Evolutionary conservation across 73 alveolate species (phyloP), one percentile per base, ranked within the genome.

Genomic region (Tetrahymena malaccensis): DNA sequence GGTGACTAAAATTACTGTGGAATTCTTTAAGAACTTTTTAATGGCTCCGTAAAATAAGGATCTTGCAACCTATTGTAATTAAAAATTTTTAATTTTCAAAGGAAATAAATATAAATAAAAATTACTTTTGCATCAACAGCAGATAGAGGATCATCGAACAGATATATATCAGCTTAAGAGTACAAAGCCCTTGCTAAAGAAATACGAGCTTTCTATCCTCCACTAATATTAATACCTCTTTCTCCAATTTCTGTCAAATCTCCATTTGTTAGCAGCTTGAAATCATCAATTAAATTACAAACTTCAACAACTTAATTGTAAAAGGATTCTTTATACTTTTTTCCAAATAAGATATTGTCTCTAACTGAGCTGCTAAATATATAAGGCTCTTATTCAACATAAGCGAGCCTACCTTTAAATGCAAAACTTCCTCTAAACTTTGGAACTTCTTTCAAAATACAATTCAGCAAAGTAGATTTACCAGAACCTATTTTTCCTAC

Each of bases 211-310:
- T 98, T 98, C 96, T 98, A 97, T 10, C 99, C 99, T 1, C 99
- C 98, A n/a, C 98, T 96, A n/a, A 98, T 34, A 93, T 98, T 96
- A 4, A 95, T 93, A 31, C 99, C 99, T 94, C 98, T 96, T 35
- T 98, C 99, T 43, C 99, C 99, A 31, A 98, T 98, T 94, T 97
- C 99, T 40, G 99, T 98, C 25, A 84, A 94, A 94, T 98, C 99
- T 17, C 99, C 99, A 93, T 93, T 96, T 89, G 96, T 97, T 34
- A 99, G 96, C 38, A 94, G 95, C 93, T 96, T 97, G 57, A 99
- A 94, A 97, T 99, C 99, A 85, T 97, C 96, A 43, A 97, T 98
- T 83, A 99, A 96, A 89, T 98, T 98, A 43, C 99, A 98, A 17
- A 96, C 98, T 83, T 97, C 95, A 10, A 99, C 96, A 13, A 97